Conservation (phyloP, 2,329 filamentous ascomycete genomes). For the Trichoderma lentiforme region DNA sequence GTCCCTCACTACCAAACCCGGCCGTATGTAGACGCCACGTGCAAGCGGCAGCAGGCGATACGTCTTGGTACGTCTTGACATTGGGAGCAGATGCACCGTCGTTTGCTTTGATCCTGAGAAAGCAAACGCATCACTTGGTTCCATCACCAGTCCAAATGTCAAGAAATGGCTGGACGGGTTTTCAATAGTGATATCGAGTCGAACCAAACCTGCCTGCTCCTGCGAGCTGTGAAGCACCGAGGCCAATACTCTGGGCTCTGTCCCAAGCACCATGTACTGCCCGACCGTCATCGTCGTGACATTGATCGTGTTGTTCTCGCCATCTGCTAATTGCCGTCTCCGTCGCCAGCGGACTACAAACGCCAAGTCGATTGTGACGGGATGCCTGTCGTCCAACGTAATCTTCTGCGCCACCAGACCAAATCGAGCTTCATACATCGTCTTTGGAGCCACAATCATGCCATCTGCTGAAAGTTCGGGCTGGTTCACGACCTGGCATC, state of each 20-base stretch:
- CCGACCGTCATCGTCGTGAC: slow-evolving; percentile 72
- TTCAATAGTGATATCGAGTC: slow-evolving; percentile 67
- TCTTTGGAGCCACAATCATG: slow-evolving; percentile 58
- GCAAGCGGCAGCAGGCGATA: slow-evolving; percentile 71
- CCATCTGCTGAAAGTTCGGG: slow-evolving; percentile 41
- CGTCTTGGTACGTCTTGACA: slow-evolving; percentile 69
- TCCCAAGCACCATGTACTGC: slow-evolving; percentile 73
- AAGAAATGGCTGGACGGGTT: slow-evolving; percentile 94
- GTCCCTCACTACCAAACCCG: slow-evolving; percentile 75
- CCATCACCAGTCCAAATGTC: slow-evolving; percentile 89
- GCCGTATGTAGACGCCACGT: slow-evolving; percentile 65
- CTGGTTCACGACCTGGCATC: slow-evolving; percentile 49
- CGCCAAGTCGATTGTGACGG: slow-evolving; percentile 69
- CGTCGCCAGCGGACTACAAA: slow-evolving; percentile 78
- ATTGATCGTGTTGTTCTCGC: slow-evolving; percentile 42
- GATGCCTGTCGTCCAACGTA: slow-evolving; percentile 76
- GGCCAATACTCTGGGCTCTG: slow-evolving; percentile 81
- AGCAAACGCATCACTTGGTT: slow-evolving; percentile 86
- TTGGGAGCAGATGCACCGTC: slow-evolving; percentile 75
- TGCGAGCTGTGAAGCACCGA: slow-evolving; percentile 46
- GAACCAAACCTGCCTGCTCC: slow-evolving; percentile 36
- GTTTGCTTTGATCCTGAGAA: slow-evolving; percentile 86
- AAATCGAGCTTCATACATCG: slow-evolving; percentile 70
- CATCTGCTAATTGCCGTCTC: slow-evolving; percentile 17
- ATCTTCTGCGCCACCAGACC: slow-evolving; percentile 71